phyloP scores from a whole-genome alignment of 768 basidiomycete genomes.

The Lentinula lateritia region DNA sequence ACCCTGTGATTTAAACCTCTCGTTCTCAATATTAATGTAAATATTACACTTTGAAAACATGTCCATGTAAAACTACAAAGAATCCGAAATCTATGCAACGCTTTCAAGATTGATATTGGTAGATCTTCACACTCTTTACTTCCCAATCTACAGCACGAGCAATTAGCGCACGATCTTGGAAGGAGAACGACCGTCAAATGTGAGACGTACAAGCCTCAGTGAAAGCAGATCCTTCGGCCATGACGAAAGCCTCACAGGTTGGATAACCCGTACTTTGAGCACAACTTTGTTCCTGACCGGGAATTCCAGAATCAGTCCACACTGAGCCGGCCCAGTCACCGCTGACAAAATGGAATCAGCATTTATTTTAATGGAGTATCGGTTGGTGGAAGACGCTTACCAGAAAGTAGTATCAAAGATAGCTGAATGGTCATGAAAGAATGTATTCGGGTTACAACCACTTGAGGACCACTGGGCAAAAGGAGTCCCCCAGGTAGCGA shows the following conservation, averaged over 20 bases:
- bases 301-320: constrained; percentile 71
- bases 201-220: constrained; percentile 67
- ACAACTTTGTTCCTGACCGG: constrained; percentile 85
- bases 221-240: constrained; percentile 65
- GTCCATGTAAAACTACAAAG: background rate
- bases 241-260: constrained; percentile 76
- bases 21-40: too few relatives aligned
- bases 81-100: background rate
- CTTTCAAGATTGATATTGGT: constrained; percentile 33
- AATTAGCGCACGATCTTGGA: background rate
- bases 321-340: constrained; percentile 86
- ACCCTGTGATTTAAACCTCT: too few relatives aligned
- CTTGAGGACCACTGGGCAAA: constrained; percentile 76
- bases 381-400: constrained; percentile 30
- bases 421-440: constrained; percentile 69
- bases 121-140: constrained; percentile 69
- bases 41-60: too few relatives aligned
- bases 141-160: constrained; percentile 63
- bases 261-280: constrained; percentile 76
- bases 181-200: constrained; percentile 1
- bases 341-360: constrained; percentile 26
- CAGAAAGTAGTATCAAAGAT: constrained; percentile 89
- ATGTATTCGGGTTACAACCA: constrained; percentile 69
- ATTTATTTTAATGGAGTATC: constrained; percentile 9
- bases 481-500: constrained; percentile 65